phyloP scores from a whole-genome alignment of 78 protist species.

The Anaeramoeba flamelloides region DNA sequence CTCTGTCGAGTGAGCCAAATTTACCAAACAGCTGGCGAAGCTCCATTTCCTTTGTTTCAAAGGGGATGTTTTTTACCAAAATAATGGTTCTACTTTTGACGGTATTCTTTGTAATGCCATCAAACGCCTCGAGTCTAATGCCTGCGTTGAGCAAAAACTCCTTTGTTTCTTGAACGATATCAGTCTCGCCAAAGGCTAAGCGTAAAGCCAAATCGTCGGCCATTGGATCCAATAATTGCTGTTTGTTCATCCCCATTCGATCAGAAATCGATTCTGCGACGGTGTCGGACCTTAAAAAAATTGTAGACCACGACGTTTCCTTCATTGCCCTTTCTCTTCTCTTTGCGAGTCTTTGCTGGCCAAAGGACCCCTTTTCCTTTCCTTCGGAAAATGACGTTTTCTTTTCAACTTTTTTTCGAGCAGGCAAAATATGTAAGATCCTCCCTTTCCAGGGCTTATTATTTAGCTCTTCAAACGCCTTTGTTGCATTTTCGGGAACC shows the following conservation, averaged over 20 bases:
- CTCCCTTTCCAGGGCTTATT: slow-evolving; percentile 48
- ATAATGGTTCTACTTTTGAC: slow-evolving; percentile 36
- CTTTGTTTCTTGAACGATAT: slow-evolving; percentile 45
- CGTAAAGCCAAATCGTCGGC: slow-evolving; percentile 40
- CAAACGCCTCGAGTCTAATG: slow-evolving; percentile 37
- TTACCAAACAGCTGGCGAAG: slow-evolving; percentile 29
- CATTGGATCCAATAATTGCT: slow-evolving; percentile 31
- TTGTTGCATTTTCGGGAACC: slow-evolving; percentile 53
- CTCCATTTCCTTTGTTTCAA: slow-evolving; percentile 34
- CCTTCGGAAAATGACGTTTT: too few relatives aligned
- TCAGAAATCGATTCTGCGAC: slow-evolving; percentile 56
- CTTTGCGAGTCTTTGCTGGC: background rate
- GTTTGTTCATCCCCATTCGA: slow-evolving; percentile 34
- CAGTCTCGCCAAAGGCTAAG: slow-evolving; percentile 65
- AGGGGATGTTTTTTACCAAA: slow-evolving; percentile 72
- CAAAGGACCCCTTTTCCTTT: background rate
- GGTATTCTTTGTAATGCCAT: background rate
- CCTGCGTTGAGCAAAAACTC: slow-evolving; percentile 33
- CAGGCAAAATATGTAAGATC: slow-evolving; percentile 62
- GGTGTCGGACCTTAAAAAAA: slow-evolving; percentile 32
- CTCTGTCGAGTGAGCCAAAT: background rate
- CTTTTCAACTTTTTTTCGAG: slow-evolving; percentile 13
- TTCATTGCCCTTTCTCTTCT: background rate
- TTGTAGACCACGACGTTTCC: slow-evolving; percentile 13
- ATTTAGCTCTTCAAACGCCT: slow-evolving; percentile 17